A percentile compares a stretch with the other conserved stretches of the same genome.
Evolutionary conservation across 345 rosid species (phyloP).

Genomic region (Balakata baccata): DNA sequence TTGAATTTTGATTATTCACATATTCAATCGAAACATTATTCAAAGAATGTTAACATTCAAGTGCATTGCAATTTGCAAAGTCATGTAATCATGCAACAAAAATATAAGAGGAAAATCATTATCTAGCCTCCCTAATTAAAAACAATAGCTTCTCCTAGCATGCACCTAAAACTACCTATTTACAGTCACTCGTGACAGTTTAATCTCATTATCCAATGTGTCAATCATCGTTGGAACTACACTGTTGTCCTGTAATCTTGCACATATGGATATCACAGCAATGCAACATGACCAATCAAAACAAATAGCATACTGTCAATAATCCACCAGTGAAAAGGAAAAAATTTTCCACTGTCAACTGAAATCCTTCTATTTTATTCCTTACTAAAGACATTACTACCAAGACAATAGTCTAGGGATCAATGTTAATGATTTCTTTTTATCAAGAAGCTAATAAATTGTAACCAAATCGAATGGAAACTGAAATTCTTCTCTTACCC

Average conservation of each 20-base stretch:
- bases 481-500: too few relatives aligned
- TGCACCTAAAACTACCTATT: neutral
- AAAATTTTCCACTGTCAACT: too few relatives aligned
- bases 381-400: too few relatives aligned
- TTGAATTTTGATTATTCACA: neutral
- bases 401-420: too few relatives aligned
- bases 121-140: neutral
- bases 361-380: neutral
- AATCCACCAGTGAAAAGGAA: neutral
- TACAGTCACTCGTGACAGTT: neutral
- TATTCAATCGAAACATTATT: neutral
- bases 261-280: too few relatives aligned
- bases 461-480: too few relatives aligned
- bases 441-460: too few relatives aligned
- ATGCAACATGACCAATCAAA: too few relatives aligned
- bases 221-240: neutral
- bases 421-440: neutral
- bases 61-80: neutral
- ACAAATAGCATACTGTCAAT: too few relatives aligned
- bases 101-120: neutral
- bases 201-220: neutral
- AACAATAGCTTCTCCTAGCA: neutral
- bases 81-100: neutral
- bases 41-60: neutral
- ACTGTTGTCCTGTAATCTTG: too few relatives aligned